These are phyloP conservation scores for Selenicereus undatus DNA, from an alignment of 148 eudicot species.

Conservation along the genomic window DNA sequence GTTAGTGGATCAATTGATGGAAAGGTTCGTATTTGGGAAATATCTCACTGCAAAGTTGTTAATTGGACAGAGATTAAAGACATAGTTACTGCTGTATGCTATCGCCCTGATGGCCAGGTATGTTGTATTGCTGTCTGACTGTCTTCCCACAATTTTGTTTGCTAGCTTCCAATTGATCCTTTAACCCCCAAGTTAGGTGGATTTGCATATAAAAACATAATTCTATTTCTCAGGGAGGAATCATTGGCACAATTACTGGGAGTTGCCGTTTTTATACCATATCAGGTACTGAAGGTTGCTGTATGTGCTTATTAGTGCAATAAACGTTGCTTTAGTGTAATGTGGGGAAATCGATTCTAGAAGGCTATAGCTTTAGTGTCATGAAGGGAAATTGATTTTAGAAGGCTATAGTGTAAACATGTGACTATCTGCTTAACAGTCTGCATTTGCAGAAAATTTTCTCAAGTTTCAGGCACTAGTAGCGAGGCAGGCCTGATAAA, in stretches of 20 bases:
- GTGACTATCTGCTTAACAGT: background rate
- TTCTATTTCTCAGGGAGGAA: constrained; percentile 52
- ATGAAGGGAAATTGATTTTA: no score
- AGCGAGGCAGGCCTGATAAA: no score
- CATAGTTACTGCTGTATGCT: constrained; percentile 85
- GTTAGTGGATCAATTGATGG: constrained; percentile 97
- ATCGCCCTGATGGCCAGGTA: constrained; percentile 84
- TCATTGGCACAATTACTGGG: constrained; percentile 71
- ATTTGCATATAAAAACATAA: constrained; percentile 1
- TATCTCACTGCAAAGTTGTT: constrained; percentile 59
- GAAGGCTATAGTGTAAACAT: no score
- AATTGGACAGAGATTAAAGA: constrained; percentile 83
- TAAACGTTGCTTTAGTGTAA: background rate
- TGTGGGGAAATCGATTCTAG: no score
- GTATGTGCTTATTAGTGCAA: background rate
- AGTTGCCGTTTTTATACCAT: constrained; percentile 52
- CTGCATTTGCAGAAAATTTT: background rate
- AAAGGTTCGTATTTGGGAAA: constrained; percentile 91
- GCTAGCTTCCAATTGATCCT: background rate
- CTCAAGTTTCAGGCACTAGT: background rate
- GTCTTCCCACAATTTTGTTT: background rate
- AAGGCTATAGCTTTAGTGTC: background rate
- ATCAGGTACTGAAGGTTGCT: constrained; percentile 39
- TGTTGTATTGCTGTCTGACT: constrained; percentile 21
- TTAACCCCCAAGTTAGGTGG: background rate